Base-by-base conservation (phyloP, 768 basidiomycete genomes). In the Lactifluus rugatus region DNA sequence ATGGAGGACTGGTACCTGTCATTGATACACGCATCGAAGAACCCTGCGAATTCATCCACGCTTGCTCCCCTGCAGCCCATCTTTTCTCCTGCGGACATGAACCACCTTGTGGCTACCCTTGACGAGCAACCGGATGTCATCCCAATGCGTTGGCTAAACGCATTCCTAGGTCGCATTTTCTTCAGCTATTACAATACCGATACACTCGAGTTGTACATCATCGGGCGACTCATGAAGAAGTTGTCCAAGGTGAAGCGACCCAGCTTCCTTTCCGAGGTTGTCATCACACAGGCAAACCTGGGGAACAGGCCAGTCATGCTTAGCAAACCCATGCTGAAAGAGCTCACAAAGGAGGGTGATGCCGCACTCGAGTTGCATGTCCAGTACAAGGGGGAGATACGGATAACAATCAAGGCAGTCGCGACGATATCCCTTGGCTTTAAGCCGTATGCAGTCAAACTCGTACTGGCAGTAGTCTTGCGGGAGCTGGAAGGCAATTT, bases 1-100 rank as follows among this genome's bases (percentile, higher is more conserved):
- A 96, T 97, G 90, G 96, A 99, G 71, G 95, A 99, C 72, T 98
- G 93, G 91, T 93, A 93, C 69, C 73, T 91, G 36, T 77, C 90
- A 0, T 78, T 96, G 54, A 70, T 92, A 21, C 87, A 91, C 56
- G 86, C 87, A 0, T 83, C 84, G 8, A 75, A 81, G 57, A 71
- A 85, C 54, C 81, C 84, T 28, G 71, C 83, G 0, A 79, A 84
- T 56, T 79, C 80, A 3, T 79, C 85, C 2, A 81, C 77, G 7
- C 79, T 89, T 47, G 69, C 68, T 1, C 83, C 88, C 0, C 72
- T 88, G 48, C 74, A 76, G 41, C 67, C 77, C 36, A 76, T 95
- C 17, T 97, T 93, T 74, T 74, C 77, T 53, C 75, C 84, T 5
- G 71, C 76, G 10, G 90, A 96, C 69, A 95, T 97, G 92, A 76